A percentile compares a stretch with the other conserved stretches of the same genome.
Conservation (phyloP, 306 rosid species). For the Albizia julibrissin region DNA sequence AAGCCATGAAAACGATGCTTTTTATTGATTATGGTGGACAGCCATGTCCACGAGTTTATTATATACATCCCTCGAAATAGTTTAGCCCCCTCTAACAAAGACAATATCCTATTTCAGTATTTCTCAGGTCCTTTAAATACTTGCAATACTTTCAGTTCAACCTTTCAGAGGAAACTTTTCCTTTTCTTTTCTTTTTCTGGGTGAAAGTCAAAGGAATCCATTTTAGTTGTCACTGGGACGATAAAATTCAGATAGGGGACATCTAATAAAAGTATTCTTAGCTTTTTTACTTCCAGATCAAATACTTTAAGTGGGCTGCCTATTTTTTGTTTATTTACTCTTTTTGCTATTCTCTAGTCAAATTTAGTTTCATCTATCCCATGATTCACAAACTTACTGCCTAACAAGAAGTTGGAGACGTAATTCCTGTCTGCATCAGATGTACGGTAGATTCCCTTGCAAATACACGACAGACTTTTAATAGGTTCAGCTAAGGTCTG, state of each 20-base stretch:
- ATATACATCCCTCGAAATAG: background rate
- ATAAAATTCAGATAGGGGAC: background rate
- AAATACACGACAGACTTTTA: slow-evolving; percentile 24
- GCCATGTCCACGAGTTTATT: slow-evolving; percentile 3
- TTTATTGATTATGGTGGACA: slow-evolving; percentile 20
- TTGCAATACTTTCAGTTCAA: background rate
- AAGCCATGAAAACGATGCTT: slow-evolving; percentile 26
- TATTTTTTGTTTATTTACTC: background rate
- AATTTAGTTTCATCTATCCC: background rate
- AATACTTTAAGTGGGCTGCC: background rate
- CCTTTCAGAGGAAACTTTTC: background rate
- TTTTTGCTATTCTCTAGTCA: background rate
- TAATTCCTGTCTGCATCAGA: slow-evolving; percentile 40
- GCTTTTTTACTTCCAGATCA: slow-evolving; percentile 20
- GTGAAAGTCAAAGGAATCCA: background rate
- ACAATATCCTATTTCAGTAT: background rate
- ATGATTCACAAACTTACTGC: slow-evolving; percentile 16
- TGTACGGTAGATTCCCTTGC: slow-evolving; percentile 41
- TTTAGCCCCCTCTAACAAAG: slow-evolving; percentile 1
- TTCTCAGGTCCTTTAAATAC: background rate
- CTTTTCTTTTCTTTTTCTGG: background rate
- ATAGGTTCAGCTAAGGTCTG: slow-evolving; percentile 22
- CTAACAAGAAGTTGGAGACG: slow-evolving; percentile 42
- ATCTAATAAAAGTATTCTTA: background rate
- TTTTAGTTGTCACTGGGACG: background rate